Percentiles rank a stretch among this genome's conserved stretches.
phyloP scores from a whole-genome alignment of 495 filamentous ascomycete genomes.

The Hyaloscypha bicolor region DNA sequence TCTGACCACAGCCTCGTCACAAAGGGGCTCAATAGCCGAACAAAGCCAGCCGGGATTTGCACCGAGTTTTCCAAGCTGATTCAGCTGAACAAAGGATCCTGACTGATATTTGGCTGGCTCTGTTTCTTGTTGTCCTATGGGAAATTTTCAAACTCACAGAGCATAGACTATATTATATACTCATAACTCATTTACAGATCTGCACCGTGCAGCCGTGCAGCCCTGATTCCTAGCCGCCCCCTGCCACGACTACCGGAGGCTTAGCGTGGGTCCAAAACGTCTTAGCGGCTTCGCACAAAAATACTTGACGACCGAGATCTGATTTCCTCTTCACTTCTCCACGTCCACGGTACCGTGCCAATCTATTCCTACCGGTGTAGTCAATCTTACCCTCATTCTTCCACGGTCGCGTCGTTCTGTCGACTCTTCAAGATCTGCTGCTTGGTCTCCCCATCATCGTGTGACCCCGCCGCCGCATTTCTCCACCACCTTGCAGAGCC shows the following conservation, averaged over 20 bases:
- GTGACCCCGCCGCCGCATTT: slow-evolving; percentile 22
- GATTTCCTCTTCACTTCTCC: slow-evolving; percentile 17
- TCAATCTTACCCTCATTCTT: slow-evolving; percentile 27
- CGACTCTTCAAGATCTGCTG: slow-evolving; percentile 18
- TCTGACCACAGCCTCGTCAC: background rate
- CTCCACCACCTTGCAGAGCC: slow-evolving; percentile 5
- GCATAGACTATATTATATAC: background rate
- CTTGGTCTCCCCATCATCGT: slow-evolving; percentile 19
- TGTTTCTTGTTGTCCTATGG: background rate
- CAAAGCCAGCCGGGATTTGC: background rate
- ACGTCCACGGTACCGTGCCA: slow-evolving; percentile 31
- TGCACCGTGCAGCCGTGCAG: background rate
- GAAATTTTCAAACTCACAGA: background rate
- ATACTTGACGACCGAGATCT: background rate
- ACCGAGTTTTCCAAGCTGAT: background rate
- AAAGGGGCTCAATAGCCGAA: background rate
- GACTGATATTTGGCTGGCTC: background rate
- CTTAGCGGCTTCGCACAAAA: slow-evolving; percentile 8
- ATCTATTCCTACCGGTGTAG: slow-evolving; percentile 35
- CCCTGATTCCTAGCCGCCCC: background rate
- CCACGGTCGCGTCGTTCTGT: slow-evolving; percentile 13
- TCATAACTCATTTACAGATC: background rate
- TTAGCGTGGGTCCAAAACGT: background rate
- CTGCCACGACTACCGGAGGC: background rate
- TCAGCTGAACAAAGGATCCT: background rate